Percentiles rank a stretch among this genome's conserved stretches.
Evolutionary conservation across 2,329 filamentous ascomycete genomes (phyloP).

Genomic region (Sclerotinia spermophila): DNA sequence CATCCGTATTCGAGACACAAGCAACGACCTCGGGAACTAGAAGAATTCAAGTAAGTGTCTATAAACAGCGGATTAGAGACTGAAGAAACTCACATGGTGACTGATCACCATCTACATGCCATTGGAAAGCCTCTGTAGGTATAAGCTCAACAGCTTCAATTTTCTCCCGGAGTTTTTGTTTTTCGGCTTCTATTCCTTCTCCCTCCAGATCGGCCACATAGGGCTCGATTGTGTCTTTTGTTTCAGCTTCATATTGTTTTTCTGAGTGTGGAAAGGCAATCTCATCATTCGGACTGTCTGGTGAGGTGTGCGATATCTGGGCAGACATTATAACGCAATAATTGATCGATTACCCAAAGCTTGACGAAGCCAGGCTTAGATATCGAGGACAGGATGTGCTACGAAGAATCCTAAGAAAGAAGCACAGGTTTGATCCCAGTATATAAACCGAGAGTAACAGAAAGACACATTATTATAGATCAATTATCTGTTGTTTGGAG

Average conservation of each 20-base stretch:
- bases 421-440: neutral
- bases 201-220: neutral
- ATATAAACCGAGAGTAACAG: neutral
- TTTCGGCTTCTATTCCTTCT: neutral
- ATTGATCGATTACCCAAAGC: neutral
- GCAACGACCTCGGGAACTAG: constrained; percentile 7
- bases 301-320: neutral
- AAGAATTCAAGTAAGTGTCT: neutral
- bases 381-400: neutral
- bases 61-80: no score
- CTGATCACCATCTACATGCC: constrained; percentile 5
- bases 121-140: neutral
- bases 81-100: neutral
- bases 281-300: neutral
- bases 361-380: neutral
- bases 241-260: no score
- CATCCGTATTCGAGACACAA: constrained; percentile 1
- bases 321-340: neutral
- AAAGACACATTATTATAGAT: neutral
- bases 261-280: neutral
- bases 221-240: neutral
- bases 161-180: neutral
- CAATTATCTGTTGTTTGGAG: neutral
- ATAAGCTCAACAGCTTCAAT: neutral
- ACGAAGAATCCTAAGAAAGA: neutral